phyloP scores from a whole-genome alignment of 2,329 filamentous ascomycete species.

The Colletotrichum sp. region DNA sequence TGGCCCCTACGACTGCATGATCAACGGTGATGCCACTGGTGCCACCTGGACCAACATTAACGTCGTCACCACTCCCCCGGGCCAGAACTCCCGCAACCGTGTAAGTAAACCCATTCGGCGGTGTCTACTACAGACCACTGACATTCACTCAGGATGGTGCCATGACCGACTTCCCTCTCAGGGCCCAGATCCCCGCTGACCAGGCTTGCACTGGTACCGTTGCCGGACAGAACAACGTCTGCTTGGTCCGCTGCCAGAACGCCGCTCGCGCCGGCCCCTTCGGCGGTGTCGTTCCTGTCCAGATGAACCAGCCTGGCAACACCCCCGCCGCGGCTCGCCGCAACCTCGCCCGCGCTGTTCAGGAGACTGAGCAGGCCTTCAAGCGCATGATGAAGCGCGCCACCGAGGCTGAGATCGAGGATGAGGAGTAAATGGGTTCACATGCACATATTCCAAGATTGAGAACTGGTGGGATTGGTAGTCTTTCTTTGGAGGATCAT shows the following conservation, averaged over 20 bases:
- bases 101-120: constrained; percentile 23
- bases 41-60: constrained; percentile 52
- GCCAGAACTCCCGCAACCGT: constrained; percentile 50
- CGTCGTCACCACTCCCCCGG: constrained; percentile 56
- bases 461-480: constrained; percentile 1
- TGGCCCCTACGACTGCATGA: constrained; percentile 60
- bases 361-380: constrained; percentile 20
- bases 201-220: constrained; percentile 61
- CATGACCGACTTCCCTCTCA: constrained; percentile 49
- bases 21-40: constrained; percentile 59
- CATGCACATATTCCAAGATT: constrained; percentile 12
- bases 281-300: constrained; percentile 44
- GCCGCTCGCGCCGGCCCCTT: constrained; percentile 61
- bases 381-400: constrained; percentile 26
- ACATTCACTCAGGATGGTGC: constrained; percentile 32
- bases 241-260: constrained; percentile 64
- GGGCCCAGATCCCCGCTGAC: constrained; percentile 53
- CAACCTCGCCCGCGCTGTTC: constrained; percentile 12
- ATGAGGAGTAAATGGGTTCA: constrained; percentile 16
- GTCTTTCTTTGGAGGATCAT: not conserved
- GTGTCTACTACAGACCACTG: not conserved
- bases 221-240: constrained; percentile 59
- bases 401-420: not conserved
- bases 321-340: constrained; percentile 18
- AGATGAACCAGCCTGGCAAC: constrained; percentile 13